These are phyloP conservation scores for Acmispon strigosus DNA, from an alignment of 306 rosid species.

Conservation along the genomic window DNA sequence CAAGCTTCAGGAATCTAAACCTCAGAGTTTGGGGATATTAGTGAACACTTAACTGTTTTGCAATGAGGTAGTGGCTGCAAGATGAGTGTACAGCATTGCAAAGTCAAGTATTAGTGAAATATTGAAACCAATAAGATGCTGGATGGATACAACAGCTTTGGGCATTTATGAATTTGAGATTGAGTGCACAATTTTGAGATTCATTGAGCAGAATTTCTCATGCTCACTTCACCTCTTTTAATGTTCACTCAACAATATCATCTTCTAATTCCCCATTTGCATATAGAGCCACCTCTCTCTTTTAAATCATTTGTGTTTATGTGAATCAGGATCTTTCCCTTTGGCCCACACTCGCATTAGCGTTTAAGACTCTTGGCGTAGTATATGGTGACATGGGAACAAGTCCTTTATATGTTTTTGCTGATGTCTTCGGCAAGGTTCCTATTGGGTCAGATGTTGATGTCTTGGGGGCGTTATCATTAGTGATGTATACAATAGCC, in stretches of 20 bases:
- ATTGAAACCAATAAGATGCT: too few relatives aligned
- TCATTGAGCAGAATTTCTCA: background rate
- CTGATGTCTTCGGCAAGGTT: slow-evolving; percentile 92
- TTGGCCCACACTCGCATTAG: slow-evolving; percentile 62
- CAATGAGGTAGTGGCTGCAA: too few relatives aligned
- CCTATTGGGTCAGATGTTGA: slow-evolving; percentile 57
- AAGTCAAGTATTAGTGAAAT: too few relatives aligned
- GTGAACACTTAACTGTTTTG: too few relatives aligned
- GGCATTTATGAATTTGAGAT: too few relatives aligned
- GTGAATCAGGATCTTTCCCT: slow-evolving; percentile 54
- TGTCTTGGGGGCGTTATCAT: slow-evolving; percentile 87
- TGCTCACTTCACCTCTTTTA: background rate
- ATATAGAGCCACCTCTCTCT: background rate
- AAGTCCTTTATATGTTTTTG: slow-evolving; percentile 88
- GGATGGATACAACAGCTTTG: too few relatives aligned
- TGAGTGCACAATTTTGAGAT: background rate
- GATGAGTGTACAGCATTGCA: too few relatives aligned
- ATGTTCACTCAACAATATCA: background rate
- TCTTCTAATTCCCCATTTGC: background rate
- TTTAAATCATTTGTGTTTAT: slow-evolving; percentile 17
- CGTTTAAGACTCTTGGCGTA: slow-evolving; percentile 96
- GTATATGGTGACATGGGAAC: slow-evolving; percentile 98
- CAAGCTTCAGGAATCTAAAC: too few relatives aligned
- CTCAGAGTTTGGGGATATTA: too few relatives aligned
- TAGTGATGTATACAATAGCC: slow-evolving; percentile 89